A percentile compares a stretch with the other conserved stretches of the same genome.
Conservation (phyloP, 2,329 filamentous ascomycete species). For the Monilinia fructicola region DNA sequence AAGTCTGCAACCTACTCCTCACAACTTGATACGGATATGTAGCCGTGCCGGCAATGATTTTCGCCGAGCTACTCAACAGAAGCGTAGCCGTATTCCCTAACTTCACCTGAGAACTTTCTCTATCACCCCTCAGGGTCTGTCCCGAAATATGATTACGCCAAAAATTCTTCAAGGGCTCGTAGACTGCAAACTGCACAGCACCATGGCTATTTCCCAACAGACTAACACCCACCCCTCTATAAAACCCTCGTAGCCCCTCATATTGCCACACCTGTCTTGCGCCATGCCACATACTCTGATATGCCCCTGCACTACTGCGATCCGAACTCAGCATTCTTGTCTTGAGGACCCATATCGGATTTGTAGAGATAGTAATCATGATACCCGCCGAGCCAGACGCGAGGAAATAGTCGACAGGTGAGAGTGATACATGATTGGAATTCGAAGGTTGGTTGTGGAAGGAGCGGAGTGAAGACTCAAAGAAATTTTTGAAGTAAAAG, state of each 20-base stretch:
- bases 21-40: conserved; percentile 97
- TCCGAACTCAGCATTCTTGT: conserved; percentile 94
- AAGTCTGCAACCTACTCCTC: conserved; percentile 83
- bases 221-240: conserved; percentile 80
- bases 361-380: conserved; percentile 78
- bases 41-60: conserved; percentile 82
- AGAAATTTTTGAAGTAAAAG: conserved; percentile 71
- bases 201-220: conserved; percentile 87
- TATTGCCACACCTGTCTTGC: conserved; percentile 62
- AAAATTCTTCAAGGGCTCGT: conserved; percentile 66
- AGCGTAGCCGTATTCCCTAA: conserved; percentile 57
- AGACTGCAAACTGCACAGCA: conserved; percentile 93
- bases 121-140: conserved; percentile 23
- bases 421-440: conserved; percentile 25
- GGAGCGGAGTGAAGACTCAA: conserved; percentile 46
- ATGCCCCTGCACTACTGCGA: conserved; percentile 70
- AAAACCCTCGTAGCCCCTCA: conserved; percentile 80
- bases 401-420: conserved; percentile 69
- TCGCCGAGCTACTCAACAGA: conserved; percentile 75
- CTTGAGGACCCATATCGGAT: conserved; percentile 97
- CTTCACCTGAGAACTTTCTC: conserved; percentile 32
- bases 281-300: conserved; percentile 74
- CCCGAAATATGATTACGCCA: conserved; percentile 52
- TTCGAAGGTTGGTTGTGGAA: conserved; percentile 30
- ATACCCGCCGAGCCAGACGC: conserved; percentile 71